Conservation (phyloP, 2,329 filamentous ascomycete genomes). For the Phyllosticta capitalensis region DNA sequence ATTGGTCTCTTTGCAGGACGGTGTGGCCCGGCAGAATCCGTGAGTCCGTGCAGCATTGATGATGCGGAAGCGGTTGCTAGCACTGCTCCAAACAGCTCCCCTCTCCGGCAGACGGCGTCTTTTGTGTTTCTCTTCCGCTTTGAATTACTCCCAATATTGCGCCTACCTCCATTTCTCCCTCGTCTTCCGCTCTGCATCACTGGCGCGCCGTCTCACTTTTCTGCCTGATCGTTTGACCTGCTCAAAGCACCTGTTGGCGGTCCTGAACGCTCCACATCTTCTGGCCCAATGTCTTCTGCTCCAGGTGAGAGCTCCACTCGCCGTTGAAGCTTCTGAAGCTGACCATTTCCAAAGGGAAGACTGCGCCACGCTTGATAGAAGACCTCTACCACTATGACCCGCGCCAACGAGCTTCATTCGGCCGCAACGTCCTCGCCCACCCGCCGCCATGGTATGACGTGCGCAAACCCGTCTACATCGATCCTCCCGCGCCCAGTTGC, state of each 20-base stretch:
- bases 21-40: background rate
- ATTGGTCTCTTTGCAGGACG: background rate
- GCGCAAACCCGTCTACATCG: constrained; percentile 11
- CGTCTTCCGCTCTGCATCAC: background rate
- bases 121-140: background rate
- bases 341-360: constrained; percentile 31
- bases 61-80: background rate
- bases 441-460: constrained; percentile 44
- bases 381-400: constrained; percentile 46
- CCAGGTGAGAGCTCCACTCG: constrained; percentile 1
- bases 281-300: background rate
- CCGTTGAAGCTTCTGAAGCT: background rate
- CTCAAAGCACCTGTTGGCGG: background rate
- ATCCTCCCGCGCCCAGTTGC: constrained; percentile 39
- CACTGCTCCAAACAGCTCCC: background rate
- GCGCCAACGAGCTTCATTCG: constrained; percentile 33
- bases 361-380: constrained; percentile 40
- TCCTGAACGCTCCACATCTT: background rate
- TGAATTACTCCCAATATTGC: background rate
- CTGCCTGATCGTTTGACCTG: background rate
- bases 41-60: background rate
- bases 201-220: background rate
- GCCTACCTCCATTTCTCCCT: background rate
- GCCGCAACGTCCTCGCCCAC: constrained; percentile 49
- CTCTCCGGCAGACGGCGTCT: background rate